Base-by-base conservation (phyloP, 2,329 filamentous ascomycete species). In the Phoma sp. region DNA sequence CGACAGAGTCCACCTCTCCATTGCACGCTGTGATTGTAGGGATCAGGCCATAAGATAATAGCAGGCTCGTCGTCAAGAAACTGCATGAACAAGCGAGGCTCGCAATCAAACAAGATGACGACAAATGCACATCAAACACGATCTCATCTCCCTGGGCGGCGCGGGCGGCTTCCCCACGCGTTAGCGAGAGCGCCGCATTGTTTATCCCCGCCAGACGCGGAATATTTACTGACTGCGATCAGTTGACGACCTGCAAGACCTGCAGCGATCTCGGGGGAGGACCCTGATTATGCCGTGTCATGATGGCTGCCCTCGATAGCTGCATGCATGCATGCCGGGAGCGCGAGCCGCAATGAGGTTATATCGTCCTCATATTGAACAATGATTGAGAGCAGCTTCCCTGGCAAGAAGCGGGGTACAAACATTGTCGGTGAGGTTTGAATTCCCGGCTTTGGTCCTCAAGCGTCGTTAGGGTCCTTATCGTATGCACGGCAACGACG, bases 401-500 rank as follows among this genome's bases (percentile, higher is more conserved):
- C 23, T 36, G 38, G 40, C 45, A 26, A 42, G 50, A 59, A 63
- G 66, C 65, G 66, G 65, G 65, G 65, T 64, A 65, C 56, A 51
- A 42, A 56, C 55, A 43, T 59, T 59, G 61, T 68, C 65, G 61
- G 66, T 68, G 66, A 67, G 61, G 50, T 58, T 50, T 48, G 53
- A 32, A 42, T 55, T 51, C 33, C 46, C 54, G 42, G 56, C 42
- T 57, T 57, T 51, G 53, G 36, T 48, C 55, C 47, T 47, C 52
- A 47, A 52, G 56, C 54, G 49, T 55, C 47, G 59, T 69, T 67
- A 64, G 57, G 50, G 42, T 52, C 47, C 59, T 67, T 67, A 67
- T 68, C 66, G 61, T 50, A 63, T 62, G 62, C 63, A 62, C 37
- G 46, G 47, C 57, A 47, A 55, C 56, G 46, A 33, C 50, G 50